Percentiles rank a stretch among this genome's conserved stretches.
Conservation (phyloP, 441 rosid species). For the Gossypium schwendimanii region DNA sequence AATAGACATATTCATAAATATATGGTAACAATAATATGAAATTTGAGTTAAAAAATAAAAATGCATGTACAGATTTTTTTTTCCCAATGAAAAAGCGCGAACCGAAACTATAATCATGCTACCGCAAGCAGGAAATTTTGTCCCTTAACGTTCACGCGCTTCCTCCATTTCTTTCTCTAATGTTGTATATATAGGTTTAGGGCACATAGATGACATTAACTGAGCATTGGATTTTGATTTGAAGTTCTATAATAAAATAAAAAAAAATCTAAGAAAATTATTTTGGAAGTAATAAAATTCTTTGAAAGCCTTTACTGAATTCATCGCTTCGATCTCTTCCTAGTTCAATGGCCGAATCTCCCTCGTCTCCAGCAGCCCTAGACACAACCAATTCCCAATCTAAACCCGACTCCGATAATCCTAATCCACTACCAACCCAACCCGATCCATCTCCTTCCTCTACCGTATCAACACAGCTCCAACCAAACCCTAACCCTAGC, state of each 20-base stretch:
- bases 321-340: not conserved
- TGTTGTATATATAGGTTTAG: not conserved
- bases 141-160: not conserved
- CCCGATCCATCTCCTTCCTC: conserved; percentile 30
- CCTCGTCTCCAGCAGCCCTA: conserved; percentile 41
- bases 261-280: not conserved
- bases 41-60: not conserved
- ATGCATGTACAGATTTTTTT: not conserved
- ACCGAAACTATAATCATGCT: not conserved
- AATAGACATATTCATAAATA: too few relatives aligned
- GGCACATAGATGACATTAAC: not conserved
- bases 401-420: conserved; percentile 27
- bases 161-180: not conserved
- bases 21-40: not conserved
- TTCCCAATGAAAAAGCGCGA: not conserved
- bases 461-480: conserved; percentile 22
- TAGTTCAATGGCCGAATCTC: conserved; percentile 57
- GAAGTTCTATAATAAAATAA: not conserved
- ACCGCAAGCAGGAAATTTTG: not conserved
- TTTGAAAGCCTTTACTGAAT: not conserved
- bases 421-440: conserved; percentile 28
- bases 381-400: conserved; percentile 26
- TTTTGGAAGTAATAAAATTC: not conserved
- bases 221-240: not conserved
- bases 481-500: conserved; percentile 16